Base-by-base conservation (phyloP, 1,284 basidiomycete species). In the Ganoderma multipileum region DNA sequence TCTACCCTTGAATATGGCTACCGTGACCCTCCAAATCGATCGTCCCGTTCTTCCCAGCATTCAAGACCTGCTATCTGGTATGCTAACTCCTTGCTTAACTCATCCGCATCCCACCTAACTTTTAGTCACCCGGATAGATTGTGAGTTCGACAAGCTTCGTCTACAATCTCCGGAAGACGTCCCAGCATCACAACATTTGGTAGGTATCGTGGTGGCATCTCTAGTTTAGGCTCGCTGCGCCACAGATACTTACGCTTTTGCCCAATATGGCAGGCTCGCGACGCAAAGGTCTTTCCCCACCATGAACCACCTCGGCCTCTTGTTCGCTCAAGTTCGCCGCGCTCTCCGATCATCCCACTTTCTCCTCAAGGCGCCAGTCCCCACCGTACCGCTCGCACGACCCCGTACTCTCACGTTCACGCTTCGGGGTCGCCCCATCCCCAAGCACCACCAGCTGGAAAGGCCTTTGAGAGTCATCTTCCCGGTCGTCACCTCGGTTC, bases 21-120 rank as follows among this genome's bases (percentile, higher is more conserved):
- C 33, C 33, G 8, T 1, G 1, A 33, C 33, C 33, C 33, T 33
- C 33, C 33, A 33, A 8, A 33, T 33, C 33, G 33, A 33, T 33
- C 33, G 33, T 33, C 33, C 33, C 33, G 8, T 33, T 33, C 33
- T 33, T 33, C 33, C 33, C 33, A 33, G 33, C 33, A 33, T 33
- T 33, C 33, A 33, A 33, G 33, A 33, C 33, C 8, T 33, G 33
- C 55, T 72, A 12, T 55, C 71, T 41, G 71, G 71, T 72, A 39
- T n/a, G 69, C 66, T 26, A 2, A 2, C 23, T 2, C 33, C 63
- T 42, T 16, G 8, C 11, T 18, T 28, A 41, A 12, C 36, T 14
- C 59, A 5, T 42, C 26, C 2, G 7, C 20, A 6, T 33, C 47
- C 8, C 44, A 20, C 61, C 36, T 42, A 12, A 65, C 66, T 23